Base-by-base conservation (phyloP, 148 eudicot genomes). In the Vaccinium vitisidaea region DNA sequence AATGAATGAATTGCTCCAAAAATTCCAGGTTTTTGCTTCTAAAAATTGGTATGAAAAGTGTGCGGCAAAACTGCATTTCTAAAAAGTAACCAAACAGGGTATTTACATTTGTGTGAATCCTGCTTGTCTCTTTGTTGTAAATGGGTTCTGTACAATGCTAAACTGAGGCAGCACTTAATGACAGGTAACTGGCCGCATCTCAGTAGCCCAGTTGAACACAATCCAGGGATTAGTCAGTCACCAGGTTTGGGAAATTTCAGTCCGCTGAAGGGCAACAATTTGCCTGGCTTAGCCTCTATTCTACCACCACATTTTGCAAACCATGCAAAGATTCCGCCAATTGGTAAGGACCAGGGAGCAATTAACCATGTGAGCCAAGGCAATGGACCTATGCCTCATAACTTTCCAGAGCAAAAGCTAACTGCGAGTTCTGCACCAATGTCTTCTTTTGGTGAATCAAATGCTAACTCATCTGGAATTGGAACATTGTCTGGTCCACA, bases 401-500 rank as follows among this genome's bases (percentile, higher is more conserved):
- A 88, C 6, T 81, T 88, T 53, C 85, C 91, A 25, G 87, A 87
- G n/a, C 79, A 87, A 43, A 89, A 83, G 77, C 56, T 85, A 43
- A 83, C 84, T 84, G 84, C 87, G 61, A 86, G 90, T 79, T 88
- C 88, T 46, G 90, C 86, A 69, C 87, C 87, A n/a, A 25, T 85
- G 6, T 88, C 91, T 43, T 82, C 88, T 77, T 86, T 87, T 77
- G 84, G 85, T 80, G 89, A 91, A 81, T 82, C 86, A 52, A 88
- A 79, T 65, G 82, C 89, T 59, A 88, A 82, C 39, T 80, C 89
- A 19, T 87, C 88, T 49, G 87, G 88, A 18, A 74, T 87, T 30
- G 91, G 92, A 30, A 88, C 90, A 1, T 90, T 91, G 25, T 86
- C 93, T 79, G 92, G 92, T 69, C 90, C 92, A 56, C 89, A 91